Percentiles rank a stretch among this genome's conserved stretches.
Conservation (phyloP, 306 rosid genomes). For the Gynostemma pentaphyllum region DNA sequence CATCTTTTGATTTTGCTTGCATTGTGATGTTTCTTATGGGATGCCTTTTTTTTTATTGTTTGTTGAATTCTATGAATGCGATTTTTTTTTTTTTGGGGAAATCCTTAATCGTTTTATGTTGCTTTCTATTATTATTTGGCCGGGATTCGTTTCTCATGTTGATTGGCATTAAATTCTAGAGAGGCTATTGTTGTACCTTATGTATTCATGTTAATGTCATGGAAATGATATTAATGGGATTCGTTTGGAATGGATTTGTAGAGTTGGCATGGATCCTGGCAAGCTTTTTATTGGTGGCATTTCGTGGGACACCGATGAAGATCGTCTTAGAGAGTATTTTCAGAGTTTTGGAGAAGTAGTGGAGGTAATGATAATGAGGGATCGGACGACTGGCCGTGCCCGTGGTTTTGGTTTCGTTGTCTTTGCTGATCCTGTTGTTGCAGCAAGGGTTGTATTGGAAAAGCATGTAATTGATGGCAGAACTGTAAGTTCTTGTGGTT, state of each 20-base stretch:
- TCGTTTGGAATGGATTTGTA: conserved; percentile 11
- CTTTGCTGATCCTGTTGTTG: conserved; percentile 73
- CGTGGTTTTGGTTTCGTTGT: conserved; percentile 93
- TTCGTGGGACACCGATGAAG: conserved; percentile 98
- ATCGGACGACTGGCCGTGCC: conserved; percentile 95
- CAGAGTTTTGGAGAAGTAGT: conserved; percentile 72
- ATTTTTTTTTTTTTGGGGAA: too few relatives aligned
- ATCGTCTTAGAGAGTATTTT: conserved; percentile 85
- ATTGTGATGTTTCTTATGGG: background rate
- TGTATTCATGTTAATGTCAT: background rate
- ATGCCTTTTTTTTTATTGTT: background rate
- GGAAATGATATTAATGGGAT: background rate
- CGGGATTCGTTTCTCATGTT: background rate
- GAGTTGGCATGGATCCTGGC: conserved; percentile 16
- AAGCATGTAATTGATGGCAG: conserved; percentile 92
- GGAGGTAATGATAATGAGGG: conserved; percentile 96
- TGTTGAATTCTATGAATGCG: background rate
- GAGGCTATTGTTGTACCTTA: background rate
- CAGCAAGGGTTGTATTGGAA: conserved; percentile 66
- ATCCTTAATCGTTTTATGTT: background rate
- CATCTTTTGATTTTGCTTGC: background rate
- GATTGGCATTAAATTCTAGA: background rate
- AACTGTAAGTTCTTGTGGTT: conserved; percentile 46
- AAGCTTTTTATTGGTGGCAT: conserved; percentile 79
- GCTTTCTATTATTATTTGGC: background rate